phyloP scores from a whole-genome alignment of 805 yeast species.

The Candida tibetensis region DNA sequence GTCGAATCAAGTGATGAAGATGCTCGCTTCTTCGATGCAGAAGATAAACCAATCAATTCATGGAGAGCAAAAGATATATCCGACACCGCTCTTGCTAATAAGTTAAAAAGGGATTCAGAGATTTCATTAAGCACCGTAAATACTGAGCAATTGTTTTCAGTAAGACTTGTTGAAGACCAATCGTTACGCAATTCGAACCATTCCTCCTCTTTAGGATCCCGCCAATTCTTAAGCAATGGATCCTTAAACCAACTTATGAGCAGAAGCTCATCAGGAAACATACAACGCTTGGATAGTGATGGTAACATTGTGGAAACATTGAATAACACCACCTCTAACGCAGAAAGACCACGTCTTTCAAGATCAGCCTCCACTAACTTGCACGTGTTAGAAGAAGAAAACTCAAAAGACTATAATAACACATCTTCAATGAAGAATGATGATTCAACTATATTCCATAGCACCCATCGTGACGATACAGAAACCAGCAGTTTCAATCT shows the following conservation, averaged over 20 bases:
- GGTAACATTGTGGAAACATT: conserved; percentile 37
- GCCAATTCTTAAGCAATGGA: conserved; percentile 21
- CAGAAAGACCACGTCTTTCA: conserved; percentile 24
- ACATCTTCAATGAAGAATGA: conserved; percentile 2
- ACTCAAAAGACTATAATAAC: conserved; percentile 19
- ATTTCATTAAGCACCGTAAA: conserved; percentile 80
- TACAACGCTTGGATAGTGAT: conserved; percentile 44
- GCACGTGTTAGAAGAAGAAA: conserved; percentile 31
- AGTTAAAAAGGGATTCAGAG: conserved; percentile 60
- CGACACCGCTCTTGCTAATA: conserved; percentile 13
- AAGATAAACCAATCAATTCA: conserved; percentile 39
- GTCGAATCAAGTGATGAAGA: conserved; percentile 36
- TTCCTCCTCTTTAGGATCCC: conserved; percentile 21
- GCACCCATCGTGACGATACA: conserved; percentile 11
- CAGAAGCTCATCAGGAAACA: conserved; percentile 34
- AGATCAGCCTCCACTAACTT: conserved; percentile 26
- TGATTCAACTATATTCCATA: conserved; percentile 14
- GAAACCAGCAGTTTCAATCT: conserved; percentile 16
- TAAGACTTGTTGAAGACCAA: conserved; percentile 65
- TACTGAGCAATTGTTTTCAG: conserved; percentile 78
- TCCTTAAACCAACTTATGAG: conserved; percentile 24
- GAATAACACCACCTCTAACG: not conserved
- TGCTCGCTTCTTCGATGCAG: conserved; percentile 30
- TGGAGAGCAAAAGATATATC: conserved; percentile 42
- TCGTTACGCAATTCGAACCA: conserved; percentile 30